Evolutionary conservation across 2,329 filamentous ascomycete genomes (phyloP).

Genomic region (Curvularia spicifera): DNA sequence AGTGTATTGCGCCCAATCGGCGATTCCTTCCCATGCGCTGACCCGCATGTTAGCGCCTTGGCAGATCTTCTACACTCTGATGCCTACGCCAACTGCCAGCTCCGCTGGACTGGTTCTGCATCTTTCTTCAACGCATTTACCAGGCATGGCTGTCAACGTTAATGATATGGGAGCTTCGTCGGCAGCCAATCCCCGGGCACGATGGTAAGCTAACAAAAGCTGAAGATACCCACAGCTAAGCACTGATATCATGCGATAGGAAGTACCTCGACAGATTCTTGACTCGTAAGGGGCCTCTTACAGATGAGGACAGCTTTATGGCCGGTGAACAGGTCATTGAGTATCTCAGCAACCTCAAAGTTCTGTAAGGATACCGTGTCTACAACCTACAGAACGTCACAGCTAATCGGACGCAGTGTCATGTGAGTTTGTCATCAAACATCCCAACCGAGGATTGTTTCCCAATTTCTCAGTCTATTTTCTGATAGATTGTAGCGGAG

Average conservation of each 20-base stretch:
- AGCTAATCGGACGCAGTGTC: conserved; percentile 42
- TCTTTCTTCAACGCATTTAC: conserved; percentile 12
- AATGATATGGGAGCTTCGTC: conserved; percentile 20
- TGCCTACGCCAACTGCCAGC: conserved; percentile 33
- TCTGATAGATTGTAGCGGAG: conserved; percentile 67
- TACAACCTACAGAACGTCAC: background rate
- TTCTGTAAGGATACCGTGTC: conserved; percentile 66
- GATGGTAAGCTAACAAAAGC: conserved; percentile 49
- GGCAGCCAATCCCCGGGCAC: conserved; percentile 44
- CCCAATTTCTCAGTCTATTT: background rate
- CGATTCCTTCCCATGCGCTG: conserved; percentile 28
- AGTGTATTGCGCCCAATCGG: conserved; percentile 22
- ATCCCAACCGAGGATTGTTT: background rate
- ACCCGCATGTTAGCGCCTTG: conserved; percentile 35
- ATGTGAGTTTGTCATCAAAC: conserved; percentile 42
- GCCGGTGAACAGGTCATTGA: conserved; percentile 59
- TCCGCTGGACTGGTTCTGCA: conserved; percentile 18
- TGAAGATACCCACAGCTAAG: conserved; percentile 5
- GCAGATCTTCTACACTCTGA: conserved; percentile 23
- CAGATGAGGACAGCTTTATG: conserved; percentile 63
- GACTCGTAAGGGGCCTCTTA: conserved; percentile 78
- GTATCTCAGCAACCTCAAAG: conserved; percentile 48
- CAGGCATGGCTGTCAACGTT: conserved; percentile 36
- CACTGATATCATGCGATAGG: conserved; percentile 59
- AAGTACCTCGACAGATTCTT: conserved; percentile 83